Conservation (phyloP, 352 stramenopile genomes). For the Pythium dissotocum region DNA sequence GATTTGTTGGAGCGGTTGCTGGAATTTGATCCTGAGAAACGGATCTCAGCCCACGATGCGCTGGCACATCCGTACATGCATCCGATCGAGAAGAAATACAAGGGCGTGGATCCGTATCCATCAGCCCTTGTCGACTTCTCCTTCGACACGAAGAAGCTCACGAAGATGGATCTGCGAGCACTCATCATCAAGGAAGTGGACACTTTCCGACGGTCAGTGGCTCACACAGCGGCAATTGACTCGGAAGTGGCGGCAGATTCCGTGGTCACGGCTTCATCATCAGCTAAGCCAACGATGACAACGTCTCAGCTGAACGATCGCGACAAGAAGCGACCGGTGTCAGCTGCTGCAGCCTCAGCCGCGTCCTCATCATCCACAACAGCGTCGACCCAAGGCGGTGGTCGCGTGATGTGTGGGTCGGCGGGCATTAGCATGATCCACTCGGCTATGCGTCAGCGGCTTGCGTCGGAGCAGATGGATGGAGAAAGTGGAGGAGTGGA, state of each 20-base stretch:
- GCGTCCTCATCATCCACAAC: background rate
- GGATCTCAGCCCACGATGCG: slow-evolving; percentile 61
- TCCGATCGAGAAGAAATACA: slow-evolving; percentile 67
- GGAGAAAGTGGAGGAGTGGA: background rate
- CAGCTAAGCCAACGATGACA: background rate
- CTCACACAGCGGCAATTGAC: slow-evolving; percentile 22
- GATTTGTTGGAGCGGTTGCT: slow-evolving; percentile 68
- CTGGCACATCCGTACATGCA: slow-evolving; percentile 73
- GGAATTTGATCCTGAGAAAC: slow-evolving; percentile 60
- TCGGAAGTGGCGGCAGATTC: slow-evolving; percentile 6
- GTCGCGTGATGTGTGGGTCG: slow-evolving; percentile 34
- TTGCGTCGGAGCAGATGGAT: slow-evolving; percentile 21
- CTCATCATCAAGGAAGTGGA: slow-evolving; percentile 77
- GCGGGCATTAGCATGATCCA: slow-evolving; percentile 53
- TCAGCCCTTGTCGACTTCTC: slow-evolving; percentile 56
- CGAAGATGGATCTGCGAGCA: slow-evolving; percentile 60
- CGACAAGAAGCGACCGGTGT: slow-evolving; percentile 8
- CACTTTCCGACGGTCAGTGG: slow-evolving; percentile 39
- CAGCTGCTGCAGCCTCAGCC: background rate
- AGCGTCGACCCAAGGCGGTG: slow-evolving; percentile 5
- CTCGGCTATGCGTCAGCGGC: slow-evolving; percentile 35
- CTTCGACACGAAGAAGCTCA: slow-evolving; percentile 77
- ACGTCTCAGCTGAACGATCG: background rate
- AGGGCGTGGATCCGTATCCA: slow-evolving; percentile 39
- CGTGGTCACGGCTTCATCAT: background rate